phyloP scores from a whole-genome alignment of 768 basidiomycete genomes.

The Clathrus columnatus region DNA sequence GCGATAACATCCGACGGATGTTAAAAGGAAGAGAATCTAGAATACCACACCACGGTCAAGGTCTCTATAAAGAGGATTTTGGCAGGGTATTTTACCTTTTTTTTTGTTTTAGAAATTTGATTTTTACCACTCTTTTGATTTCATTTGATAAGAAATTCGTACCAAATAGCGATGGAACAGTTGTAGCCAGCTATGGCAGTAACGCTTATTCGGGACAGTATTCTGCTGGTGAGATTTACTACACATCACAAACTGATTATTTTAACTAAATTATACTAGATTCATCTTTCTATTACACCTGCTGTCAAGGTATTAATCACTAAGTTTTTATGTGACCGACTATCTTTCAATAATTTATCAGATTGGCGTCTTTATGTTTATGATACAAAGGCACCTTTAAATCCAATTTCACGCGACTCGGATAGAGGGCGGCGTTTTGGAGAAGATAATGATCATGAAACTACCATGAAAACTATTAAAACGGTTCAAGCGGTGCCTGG shows the following conservation, averaged over 20 bases:
- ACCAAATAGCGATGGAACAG: slow-evolving; percentile 73
- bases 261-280: slow-evolving; percentile 34
- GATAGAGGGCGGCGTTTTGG: slow-evolving; percentile 15
- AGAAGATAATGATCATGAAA: slow-evolving; percentile 35
- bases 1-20: slow-evolving; percentile 40
- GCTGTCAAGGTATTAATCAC: slow-evolving; percentile 54
- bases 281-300: slow-evolving; percentile 90
- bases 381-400: slow-evolving; percentile 49
- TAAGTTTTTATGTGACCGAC: background rate
- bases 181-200: slow-evolving; percentile 60
- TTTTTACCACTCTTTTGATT: slow-evolving; percentile 5
- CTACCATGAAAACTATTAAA: slow-evolving; percentile 43
- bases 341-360: slow-evolving; percentile 20
- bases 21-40: slow-evolving; percentile 33
- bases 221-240: slow-evolving; percentile 45
- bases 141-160: slow-evolving; percentile 48
- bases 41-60: slow-evolving; percentile 14
- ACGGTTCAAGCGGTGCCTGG: slow-evolving; percentile 70
- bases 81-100: slow-evolving; percentile 35
- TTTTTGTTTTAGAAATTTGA: background rate
- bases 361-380: slow-evolving; percentile 90
- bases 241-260: background rate
- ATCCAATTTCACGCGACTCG: slow-evolving; percentile 18
- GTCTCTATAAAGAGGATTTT: slow-evolving; percentile 41
- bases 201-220: slow-evolving; percentile 86